Base-by-base conservation (phyloP, 139 green algal genomes). In the Nannochloris sp. region DNA sequence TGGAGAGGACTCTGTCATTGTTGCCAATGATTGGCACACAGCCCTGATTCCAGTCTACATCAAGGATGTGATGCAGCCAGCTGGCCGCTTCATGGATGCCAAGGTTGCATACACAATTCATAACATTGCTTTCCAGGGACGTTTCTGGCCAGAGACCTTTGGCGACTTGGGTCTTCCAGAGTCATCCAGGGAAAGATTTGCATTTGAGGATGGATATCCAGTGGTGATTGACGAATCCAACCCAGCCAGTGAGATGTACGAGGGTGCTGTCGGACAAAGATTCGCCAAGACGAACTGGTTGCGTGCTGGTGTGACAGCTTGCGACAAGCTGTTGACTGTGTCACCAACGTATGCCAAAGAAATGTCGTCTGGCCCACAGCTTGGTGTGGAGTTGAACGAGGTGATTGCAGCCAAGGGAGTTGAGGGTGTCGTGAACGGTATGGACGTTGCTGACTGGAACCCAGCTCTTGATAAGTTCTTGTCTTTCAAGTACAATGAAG, bases 371-470 rank as follows among this genome's bases (percentile, higher is more conserved):
- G 77, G 82, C 51, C 53, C 75, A 4, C 66, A 73, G 9, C 84
- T 84, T 72, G 93, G 93, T 59, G 91, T 97, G 56, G 91, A 97
- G 79, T 76, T 97, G 45, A 79, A 96, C 66, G 31, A 65, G 10
- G 68, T 83, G 61, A 77, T 94, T 71, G 72, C 59, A 63, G 71
- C 66, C 68, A 71, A 79, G 25, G 92, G 92, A 30, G 83, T 93
- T 11, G 82, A 93, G 73, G 93, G 93, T 65, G 97, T 99, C 58
- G 86, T 97, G n/a, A 99, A 99, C 71, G 93, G 93, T 62, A 98
- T 99, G 91, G 93, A 98, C 63, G 70, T 83, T 14, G 79, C 77
- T 23, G 93, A 97, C 78, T 99, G 92, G 92, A 87, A 89, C 80
- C 93, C 93, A 49, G 69, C 77, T 13, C 83, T 76, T 13, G 91